Percentiles rank a stretch among this genome's conserved stretches.
phyloP scores from a whole-genome alignment of 495 filamentous ascomycete genomes.

The Aspergillus biplanus region DNA sequence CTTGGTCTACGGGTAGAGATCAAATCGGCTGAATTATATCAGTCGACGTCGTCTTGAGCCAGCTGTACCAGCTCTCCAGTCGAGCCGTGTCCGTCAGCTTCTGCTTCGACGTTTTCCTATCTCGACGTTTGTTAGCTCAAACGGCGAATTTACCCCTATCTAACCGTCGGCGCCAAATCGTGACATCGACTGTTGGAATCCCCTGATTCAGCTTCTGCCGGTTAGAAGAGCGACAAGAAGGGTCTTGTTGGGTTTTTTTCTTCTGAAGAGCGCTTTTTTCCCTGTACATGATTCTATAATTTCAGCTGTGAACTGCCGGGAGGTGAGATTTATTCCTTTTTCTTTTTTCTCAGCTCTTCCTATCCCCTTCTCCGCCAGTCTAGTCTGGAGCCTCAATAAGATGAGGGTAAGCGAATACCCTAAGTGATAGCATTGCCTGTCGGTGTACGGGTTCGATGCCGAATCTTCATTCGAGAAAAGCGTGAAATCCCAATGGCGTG shows the following conservation, averaged over 20 bases:
- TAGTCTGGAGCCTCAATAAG: not conserved
- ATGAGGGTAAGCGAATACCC: too few species aligned
- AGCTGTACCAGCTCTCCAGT: constrained; percentile 45
- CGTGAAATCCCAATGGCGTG: too few species aligned
- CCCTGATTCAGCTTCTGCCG: constrained; percentile 51
- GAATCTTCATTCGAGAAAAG: too few species aligned
- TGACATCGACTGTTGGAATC: constrained; percentile 41
- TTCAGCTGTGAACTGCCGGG: constrained; percentile 37
- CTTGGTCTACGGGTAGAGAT: constrained; percentile 39
- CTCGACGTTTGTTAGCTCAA: constrained; percentile 56
- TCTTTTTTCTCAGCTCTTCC: constrained; percentile 15
- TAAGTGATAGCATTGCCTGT: too few species aligned
- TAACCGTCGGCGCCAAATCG: constrained; percentile 43
- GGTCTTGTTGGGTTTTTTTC: constrained; percentile 35
- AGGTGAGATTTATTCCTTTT: constrained; percentile 34
- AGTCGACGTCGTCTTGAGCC: constrained; percentile 38
- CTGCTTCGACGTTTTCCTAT: constrained; percentile 42
- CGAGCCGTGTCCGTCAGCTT: constrained; percentile 50
- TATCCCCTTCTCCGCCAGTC: constrained; percentile 10
- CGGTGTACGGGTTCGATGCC: too few species aligned
- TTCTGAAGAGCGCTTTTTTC: constrained; percentile 26
- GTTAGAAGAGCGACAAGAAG: constrained; percentile 51
- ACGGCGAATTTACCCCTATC: constrained; percentile 41
- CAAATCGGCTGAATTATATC: constrained; percentile 36
- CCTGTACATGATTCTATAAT: constrained; percentile 34